Evolutionary conservation across 176 grass and related monocot species (phyloP), one percentile per base, ranked within the genome.

Genomic region (Panicum miliaceum): DNA sequence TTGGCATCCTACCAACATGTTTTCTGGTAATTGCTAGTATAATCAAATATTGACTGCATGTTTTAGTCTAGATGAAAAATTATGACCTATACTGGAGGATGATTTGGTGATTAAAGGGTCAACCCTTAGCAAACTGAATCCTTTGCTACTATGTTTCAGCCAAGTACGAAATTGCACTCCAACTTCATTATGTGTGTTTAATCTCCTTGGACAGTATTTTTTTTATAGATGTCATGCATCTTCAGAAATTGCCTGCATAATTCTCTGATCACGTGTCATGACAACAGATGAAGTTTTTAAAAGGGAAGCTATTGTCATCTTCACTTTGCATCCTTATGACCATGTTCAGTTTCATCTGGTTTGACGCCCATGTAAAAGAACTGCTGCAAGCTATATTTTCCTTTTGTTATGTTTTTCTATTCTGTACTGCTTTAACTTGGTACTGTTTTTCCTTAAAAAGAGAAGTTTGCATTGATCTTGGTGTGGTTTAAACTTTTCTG

Each of bases 211-310:
- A 72, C 13, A 1, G 14, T 48, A 12, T 73, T 12, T 15, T 66
- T 68, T 36, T 14, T 16, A 22, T 75, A 36, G 86, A 66, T 34
- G 68, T 46, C n/a, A 58, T 73, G 14, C 26, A 48, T 16, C 19
- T 73, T 47, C 25, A 66, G 36, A 38, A 57, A 48, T 61, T 79
- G 20, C n/a, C 62, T 68, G 70, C 40, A 26, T 67, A 87, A 4
- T 18, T 84, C 29, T 84, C 58, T 36, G 22, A 60, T 12, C n/a
- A 40, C n/a, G 20, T 64, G 60, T 15, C 73, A 71, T 76, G 80
- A 54, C 32, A 32, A 7, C n/a, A 37, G 61, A 69, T 47, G 7
- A 61, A 62, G 53, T 82, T 82, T 68, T 32, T 15, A 43, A 61
- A 41, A 82, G 19, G 50, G 41, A 58, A 23, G 19, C 6, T 66